These are phyloP conservation scores for Aureobasidium leucospermi DNA, from an alignment of 2,329 filamentous ascomycete genomes.

Conservation along the genomic window DNA sequence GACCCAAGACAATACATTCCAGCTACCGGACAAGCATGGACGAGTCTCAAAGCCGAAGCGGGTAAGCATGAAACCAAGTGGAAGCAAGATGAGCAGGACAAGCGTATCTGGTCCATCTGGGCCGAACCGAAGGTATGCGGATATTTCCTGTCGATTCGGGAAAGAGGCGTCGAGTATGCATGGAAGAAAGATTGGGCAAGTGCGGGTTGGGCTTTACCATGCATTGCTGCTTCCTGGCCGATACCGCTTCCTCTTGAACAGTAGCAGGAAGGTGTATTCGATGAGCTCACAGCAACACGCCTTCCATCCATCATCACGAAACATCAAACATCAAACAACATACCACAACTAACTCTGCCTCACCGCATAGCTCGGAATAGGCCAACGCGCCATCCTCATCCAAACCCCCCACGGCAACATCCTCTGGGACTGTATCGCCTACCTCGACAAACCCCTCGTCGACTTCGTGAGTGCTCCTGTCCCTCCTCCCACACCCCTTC, in stretches of 20 bases:
- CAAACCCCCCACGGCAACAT: conserved; percentile 61
- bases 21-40: conserved; percentile 57
- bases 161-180: no score
- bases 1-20: conserved; percentile 63
- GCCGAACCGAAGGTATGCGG: conserved; percentile 34
- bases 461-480: conserved; percentile 25
- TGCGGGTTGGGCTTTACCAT: no score
- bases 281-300: no score
- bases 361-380: conserved; percentile 55
- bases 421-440: conserved; percentile 71
- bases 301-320: no score
- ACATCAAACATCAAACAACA: no score
- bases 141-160: background rate
- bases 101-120: conserved; percentile 37
- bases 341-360: conserved; percentile 23
- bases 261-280: no score
- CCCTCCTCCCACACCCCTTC: background rate
- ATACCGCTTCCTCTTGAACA: no score
- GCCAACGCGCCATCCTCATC: conserved; percentile 65
- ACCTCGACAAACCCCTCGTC: conserved; percentile 59
- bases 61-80: conserved; percentile 48
- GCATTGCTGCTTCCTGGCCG: no score
- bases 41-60: conserved; percentile 42
- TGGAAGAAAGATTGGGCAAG: background rate
- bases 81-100: conserved; percentile 39